Conservation (phyloP, 345 rosid genomes). For the Pugionium dolabratum region DNA sequence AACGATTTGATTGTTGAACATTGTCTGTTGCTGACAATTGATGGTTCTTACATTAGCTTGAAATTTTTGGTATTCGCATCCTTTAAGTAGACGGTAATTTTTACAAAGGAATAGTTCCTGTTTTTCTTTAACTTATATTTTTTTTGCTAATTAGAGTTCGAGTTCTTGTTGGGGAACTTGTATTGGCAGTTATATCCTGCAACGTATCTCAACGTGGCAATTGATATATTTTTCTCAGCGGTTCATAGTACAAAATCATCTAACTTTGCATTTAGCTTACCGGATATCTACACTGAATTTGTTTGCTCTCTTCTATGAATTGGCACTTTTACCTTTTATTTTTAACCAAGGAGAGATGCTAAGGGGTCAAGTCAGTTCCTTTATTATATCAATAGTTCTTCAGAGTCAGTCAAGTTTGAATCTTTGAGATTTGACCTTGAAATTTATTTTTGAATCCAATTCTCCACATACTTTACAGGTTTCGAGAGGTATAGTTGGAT, state of each 20-base stretch:
- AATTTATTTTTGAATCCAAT: slow-evolving; percentile 8
- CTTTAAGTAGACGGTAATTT: not conserved
- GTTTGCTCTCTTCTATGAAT: not conserved
- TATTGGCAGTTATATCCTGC: not conserved
- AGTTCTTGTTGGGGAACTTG: slow-evolving; percentile 1
- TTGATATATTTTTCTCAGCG: not conserved
- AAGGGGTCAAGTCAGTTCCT: not conserved
- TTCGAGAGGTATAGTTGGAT: slow-evolving; percentile 15
- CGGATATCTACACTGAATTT: not conserved
- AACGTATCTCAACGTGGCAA: not conserved
- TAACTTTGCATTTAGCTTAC: slow-evolving; percentile 1
- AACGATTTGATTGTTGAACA: slow-evolving; percentile 14
- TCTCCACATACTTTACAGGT: slow-evolving; percentile 21
- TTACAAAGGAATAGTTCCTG: not conserved
- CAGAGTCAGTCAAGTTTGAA: slow-evolving; percentile 3
- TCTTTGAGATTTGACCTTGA: slow-evolving; percentile 16
- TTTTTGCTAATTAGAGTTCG: not conserved
- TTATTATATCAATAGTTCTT: not conserved
- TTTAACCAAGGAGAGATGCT: not conserved
- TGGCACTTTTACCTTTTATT: not conserved
- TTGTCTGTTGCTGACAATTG: slow-evolving; percentile 8
- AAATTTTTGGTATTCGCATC: not conserved
- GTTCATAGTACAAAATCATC: slow-evolving; percentile 3
- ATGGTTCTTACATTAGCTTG: slow-evolving; percentile 2
- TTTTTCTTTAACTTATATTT: too few species aligned